Evolutionary conservation across 2,329 filamentous ascomycete species (phyloP).

Genomic region (Mycosphaerella sp.): DNA sequence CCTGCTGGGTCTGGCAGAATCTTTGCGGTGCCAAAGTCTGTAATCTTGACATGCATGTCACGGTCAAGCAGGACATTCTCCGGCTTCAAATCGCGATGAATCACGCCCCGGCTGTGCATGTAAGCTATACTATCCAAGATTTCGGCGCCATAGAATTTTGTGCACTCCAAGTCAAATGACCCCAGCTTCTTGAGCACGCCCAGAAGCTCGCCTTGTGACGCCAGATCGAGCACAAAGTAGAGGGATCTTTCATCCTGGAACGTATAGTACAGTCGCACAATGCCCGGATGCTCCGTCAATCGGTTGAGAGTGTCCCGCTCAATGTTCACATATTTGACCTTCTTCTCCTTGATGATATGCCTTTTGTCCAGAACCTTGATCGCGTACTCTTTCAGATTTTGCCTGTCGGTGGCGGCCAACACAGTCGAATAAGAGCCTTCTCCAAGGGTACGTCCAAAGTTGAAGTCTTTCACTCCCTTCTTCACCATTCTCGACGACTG

Average conservation of each 20-base stretch:
- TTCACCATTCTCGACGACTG: conserved; percentile 79
- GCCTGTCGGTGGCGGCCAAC: conserved; percentile 82
- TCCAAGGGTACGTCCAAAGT: conserved; percentile 81
- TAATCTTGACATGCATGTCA: conserved; percentile 97
- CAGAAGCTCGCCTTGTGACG: conserved; percentile 83
- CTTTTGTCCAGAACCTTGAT: conserved; percentile 98
- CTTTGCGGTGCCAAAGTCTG: conserved; percentile 98
- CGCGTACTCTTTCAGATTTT: conserved; percentile 91
- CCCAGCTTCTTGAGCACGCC: conserved; percentile 90
- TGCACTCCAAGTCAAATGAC: conserved; percentile 92
- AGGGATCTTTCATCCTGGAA: conserved; percentile 95
- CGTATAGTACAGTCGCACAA: conserved; percentile 95
- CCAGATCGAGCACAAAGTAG: conserved; percentile 94
- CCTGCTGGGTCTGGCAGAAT: conserved; percentile 56
- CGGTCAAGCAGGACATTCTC: conserved; percentile 94
- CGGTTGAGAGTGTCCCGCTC: conserved; percentile 97
- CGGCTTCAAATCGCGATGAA: conserved; percentile 92
- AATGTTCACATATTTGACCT: conserved; percentile 99
- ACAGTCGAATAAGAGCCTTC: conserved; percentile 99
- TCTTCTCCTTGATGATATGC: conserved; percentile 99
- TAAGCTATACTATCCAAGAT: conserved; percentile 95
- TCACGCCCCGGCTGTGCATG: conserved; percentile 94
- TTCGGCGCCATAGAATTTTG: conserved; percentile 88
- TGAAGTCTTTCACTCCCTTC: conserved; percentile 95
- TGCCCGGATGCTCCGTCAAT: conserved; percentile 90